Base-by-base conservation (phyloP, 2,329 filamentous ascomycete species). In the Hypoxylon rubiginosum region DNA sequence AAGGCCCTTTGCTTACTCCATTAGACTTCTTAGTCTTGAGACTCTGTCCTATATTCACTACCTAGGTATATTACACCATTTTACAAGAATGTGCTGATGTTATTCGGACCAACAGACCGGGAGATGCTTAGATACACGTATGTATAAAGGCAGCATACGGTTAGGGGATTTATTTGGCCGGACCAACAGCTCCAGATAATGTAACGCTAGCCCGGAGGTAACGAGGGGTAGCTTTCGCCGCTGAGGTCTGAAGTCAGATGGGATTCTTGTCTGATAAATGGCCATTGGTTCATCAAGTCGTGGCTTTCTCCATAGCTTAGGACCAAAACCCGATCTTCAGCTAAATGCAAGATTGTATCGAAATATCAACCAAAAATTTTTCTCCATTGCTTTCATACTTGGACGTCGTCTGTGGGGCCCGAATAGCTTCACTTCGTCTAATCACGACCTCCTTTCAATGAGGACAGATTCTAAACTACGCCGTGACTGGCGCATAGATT, bases 181-280 rank as follows among this genome's bases (percentile, higher is more conserved):
- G 67, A 69, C 67, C 67, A 69, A 64, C 52, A 58, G 19, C 64
- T 69, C 67, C 67, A 67, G 58, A 30, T 36, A 43, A 69, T 69
- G 61, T 50, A 55, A 69, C 67, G 52, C 58, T 67, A 67, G 17
- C 17, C 66, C 51, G 17, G 49, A 66, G 36, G 48, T 39, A 63
- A 52, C 58, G 58, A 62, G 54, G 58, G 63, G 58, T 59, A 65
- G 36, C 62, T 64, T 39, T 41, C 32, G 15, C 34, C 28, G 32
- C n/a, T 21, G 24, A 46, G 21, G 26, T 45, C 34, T n/a, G 30
- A 19, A 43, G 30, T 5, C 46, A 34, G 32, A 56, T 56, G 45
- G 30, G 41, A 66, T 57, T 21, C 17, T 55, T 2, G 34, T 24
- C 17, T 51, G 24, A 28, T 61, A 58, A 67, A 64, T 67, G 28